These are phyloP conservation scores for Colletotrichum aenigma DNA, from an alignment of 2,329 filamentous ascomycete species.

Conservation along the genomic window DNA sequence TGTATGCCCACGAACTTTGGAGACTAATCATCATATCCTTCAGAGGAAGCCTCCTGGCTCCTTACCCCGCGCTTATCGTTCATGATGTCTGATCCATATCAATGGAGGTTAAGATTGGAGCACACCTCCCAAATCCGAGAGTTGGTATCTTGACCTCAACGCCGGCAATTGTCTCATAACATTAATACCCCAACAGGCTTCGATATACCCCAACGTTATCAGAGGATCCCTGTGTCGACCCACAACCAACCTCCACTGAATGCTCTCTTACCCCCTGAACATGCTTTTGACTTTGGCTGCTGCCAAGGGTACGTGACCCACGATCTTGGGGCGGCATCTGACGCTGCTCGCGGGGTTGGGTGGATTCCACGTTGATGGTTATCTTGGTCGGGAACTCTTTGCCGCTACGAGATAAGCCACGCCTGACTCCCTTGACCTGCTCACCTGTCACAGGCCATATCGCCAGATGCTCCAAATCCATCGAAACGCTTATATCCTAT, in stretches of 20 bases:
- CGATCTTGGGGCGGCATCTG: conserved; percentile 15
- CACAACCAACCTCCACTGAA: background rate
- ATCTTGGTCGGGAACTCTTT: conserved; percentile 12
- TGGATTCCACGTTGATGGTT: background rate
- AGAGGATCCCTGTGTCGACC: background rate
- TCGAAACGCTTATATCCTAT: background rate
- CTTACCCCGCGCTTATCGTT: background rate
- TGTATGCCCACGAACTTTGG: background rate
- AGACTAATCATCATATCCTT: background rate
- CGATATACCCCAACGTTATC: conserved; percentile 18
- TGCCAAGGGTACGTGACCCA: background rate
- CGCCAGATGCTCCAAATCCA: background rate
- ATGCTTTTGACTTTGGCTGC: background rate
- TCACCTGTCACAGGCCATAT: background rate
- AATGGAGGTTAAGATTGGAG: background rate
- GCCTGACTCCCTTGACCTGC: background rate
- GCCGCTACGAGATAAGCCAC: conserved; percentile 13
- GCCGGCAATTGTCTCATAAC: background rate
- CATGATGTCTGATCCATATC: background rate
- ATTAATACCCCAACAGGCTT: background rate
- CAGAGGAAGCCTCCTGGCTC: background rate
- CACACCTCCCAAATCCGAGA: background rate
- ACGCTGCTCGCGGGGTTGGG: conserved; percentile 13
- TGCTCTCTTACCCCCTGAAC: background rate
- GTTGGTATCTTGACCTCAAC: background rate